phyloP scores from a whole-genome alignment of 2,329 filamentous ascomycete genomes.

The Fusarium hainanense region DNA sequence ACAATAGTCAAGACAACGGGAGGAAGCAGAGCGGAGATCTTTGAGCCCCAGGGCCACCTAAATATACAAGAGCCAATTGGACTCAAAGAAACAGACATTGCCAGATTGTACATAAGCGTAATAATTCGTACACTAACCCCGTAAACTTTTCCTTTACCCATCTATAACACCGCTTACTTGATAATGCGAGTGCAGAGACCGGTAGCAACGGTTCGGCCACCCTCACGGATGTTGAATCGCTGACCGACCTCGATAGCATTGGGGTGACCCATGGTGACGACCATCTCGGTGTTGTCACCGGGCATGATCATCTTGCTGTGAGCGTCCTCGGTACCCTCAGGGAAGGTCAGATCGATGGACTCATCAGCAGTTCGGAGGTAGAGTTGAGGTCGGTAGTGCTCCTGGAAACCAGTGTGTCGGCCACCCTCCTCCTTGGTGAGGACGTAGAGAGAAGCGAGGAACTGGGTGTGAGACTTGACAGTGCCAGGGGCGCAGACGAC shows the following conservation, averaged over 20 bases:
- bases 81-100: conserved; percentile 47
- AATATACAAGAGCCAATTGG: conserved; percentile 53
- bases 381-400: conserved; percentile 97
- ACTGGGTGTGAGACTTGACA: conserved; percentile 88
- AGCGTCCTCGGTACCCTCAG: conserved; percentile 80
- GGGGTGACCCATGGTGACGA: conserved; percentile 84
- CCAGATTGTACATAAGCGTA: conserved; percentile 46
- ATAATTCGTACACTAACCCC: conserved; percentile 43
- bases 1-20: conserved; percentile 53
- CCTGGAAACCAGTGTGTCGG: conserved; percentile 92
- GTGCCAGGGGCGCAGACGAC: conserved; percentile 85
- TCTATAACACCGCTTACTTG: conserved; percentile 56
- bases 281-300: conserved; percentile 98
- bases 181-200: conserved; percentile 82
- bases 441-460: conserved; percentile 96
- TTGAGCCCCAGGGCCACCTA: conserved; percentile 47
- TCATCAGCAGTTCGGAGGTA: conserved; percentile 93
- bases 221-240: conserved; percentile 98
- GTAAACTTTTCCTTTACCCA: conserved; percentile 23
- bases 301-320: conserved; percentile 90
- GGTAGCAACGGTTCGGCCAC: conserved; percentile 88
- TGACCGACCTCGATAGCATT: conserved; percentile 91
- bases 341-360: conserved; percentile 83
- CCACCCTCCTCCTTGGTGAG: conserved; percentile 98
- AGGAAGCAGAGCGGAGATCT: conserved; percentile 58